These are phyloP conservation scores for Fusarium palustre DNA, from an alignment of 2,329 filamentous ascomycete genomes.

Conservation along the genomic window DNA sequence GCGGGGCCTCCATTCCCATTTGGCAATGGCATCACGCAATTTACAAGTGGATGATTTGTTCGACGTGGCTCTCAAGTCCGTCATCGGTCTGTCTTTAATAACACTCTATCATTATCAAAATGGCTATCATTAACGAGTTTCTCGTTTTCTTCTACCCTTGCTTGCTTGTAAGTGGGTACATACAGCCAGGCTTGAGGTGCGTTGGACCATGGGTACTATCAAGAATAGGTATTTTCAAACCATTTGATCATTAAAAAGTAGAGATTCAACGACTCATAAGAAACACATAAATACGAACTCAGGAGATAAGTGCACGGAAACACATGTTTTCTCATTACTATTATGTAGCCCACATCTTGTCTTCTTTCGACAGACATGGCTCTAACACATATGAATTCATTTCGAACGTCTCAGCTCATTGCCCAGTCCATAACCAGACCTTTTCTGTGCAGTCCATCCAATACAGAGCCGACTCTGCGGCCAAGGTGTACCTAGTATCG, in stretches of 20 bases:
- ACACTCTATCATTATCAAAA: background rate
- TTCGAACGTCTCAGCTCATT: conserved; percentile 6
- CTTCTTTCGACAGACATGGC: conserved; percentile 23
- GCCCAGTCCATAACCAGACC: background rate
- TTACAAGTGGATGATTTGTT: conserved; percentile 9
- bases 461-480: conserved; percentile 22
- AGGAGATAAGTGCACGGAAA: conserved; percentile 6
- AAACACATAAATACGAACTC: rapidly evolving
- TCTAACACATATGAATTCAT: conserved; percentile 10
- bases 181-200: background rate
- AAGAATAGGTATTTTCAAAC: background rate
- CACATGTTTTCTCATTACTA: conserved; percentile 44
- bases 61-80: conserved; percentile 18
- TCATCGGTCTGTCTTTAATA: conserved; percentile 29
- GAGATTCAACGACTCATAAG: background rate
- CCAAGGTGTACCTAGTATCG: conserved; percentile 32
- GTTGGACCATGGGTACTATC: background rate
- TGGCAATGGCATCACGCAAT: conserved; percentile 38
- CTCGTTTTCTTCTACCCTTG: background rate
- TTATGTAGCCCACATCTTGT: conserved; percentile 41
- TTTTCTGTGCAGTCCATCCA: conserved; percentile 18
- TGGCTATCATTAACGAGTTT: background rate
- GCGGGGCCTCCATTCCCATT: conserved; percentile 26
- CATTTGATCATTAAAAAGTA: background rate
- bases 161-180: background rate